Evolutionary conservation across 139 green algal species (phyloP).

Genomic region (Parachlorella kessleri): DNA sequence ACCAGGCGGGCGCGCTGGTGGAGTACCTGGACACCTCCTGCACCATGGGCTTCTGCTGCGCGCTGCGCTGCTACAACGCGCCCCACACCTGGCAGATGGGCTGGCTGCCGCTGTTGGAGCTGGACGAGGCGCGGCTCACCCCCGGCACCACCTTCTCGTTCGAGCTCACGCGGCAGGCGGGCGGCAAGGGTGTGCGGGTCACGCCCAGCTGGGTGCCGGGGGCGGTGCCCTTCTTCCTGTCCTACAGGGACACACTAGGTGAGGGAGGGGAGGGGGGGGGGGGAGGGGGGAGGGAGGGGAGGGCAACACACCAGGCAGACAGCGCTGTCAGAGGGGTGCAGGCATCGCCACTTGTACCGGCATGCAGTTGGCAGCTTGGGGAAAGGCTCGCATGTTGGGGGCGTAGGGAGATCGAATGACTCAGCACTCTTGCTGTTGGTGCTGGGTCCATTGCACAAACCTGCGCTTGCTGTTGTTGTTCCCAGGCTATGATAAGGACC

Average conservation of each 20-base stretch:
- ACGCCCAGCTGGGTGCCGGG: not conserved
- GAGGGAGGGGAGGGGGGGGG: too few relatives aligned
- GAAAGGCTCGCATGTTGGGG: too few relatives aligned
- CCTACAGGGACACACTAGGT: not conserved
- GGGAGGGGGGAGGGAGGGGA: too few relatives aligned
- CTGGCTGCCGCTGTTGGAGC: slow-evolving; percentile 9
- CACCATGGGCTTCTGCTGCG: slow-evolving; percentile 40
- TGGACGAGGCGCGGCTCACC: not conserved
- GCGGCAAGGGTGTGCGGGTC: not conserved
- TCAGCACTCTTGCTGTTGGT: too few relatives aligned
- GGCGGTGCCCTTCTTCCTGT: not conserved
- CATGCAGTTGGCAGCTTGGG: too few relatives aligned
- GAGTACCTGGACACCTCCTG: slow-evolving; percentile 27
- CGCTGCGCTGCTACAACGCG: slow-evolving; percentile 33
- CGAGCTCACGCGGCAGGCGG: not conserved
- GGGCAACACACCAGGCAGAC: too few relatives aligned
- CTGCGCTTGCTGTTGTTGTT: too few relatives aligned
- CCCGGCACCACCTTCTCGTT: not conserved
- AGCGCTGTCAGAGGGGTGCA: too few relatives aligned
- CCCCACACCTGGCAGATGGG: slow-evolving; percentile 45
- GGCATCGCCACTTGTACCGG: too few relatives aligned
- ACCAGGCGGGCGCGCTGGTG: not conserved
- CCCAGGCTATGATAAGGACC: not conserved
- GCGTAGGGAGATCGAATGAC: too few relatives aligned
- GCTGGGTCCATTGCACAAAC: too few relatives aligned